phyloP scores from a whole-genome alignment of 2,329 filamentous ascomycete genomes.

The Zymoseptoria pseudotritici region DNA sequence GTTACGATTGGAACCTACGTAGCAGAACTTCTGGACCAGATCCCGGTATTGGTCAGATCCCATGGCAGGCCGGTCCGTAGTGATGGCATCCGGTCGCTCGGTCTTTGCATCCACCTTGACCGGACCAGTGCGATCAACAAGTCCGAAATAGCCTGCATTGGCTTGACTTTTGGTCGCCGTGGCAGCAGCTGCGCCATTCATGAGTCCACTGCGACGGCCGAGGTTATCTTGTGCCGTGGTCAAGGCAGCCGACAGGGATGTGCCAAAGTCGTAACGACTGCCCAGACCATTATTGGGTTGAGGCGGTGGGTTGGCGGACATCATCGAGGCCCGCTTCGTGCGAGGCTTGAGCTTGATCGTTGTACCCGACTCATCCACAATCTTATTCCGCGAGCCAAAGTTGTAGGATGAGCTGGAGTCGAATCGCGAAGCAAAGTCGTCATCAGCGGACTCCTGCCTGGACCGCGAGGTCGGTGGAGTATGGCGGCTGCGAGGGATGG shows the following conservation, averaged over 20 bases:
- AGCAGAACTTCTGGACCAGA: slow-evolving; percentile 98
- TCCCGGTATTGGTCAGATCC: slow-evolving; percentile 91
- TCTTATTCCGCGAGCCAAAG: slow-evolving; percentile 35
- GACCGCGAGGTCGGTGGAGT: slow-evolving; percentile 40
- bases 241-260: slow-evolving; percentile 79
- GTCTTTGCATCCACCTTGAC: slow-evolving; percentile 20
- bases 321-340: slow-evolving; percentile 53
- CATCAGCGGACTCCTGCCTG: slow-evolving; percentile 53
- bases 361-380: slow-evolving; percentile 52
- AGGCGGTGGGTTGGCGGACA: slow-evolving; percentile 44
- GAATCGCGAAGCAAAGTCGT: slow-evolving; percentile 59
- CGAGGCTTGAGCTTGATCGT: slow-evolving; percentile 63
- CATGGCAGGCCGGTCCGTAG: slow-evolving; percentile 60
- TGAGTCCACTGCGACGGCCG: slow-evolving; percentile 48
- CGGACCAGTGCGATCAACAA: slow-evolving; percentile 28
- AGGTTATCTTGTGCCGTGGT: slow-evolving; percentile 61
- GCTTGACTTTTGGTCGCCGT: slow-evolving; percentile 33
- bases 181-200: slow-evolving; percentile 24
- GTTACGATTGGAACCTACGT: slow-evolving; percentile 66
- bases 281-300: slow-evolving; percentile 58
- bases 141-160: slow-evolving; percentile 33
- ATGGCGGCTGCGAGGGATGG: slow-evolving; percentile 44
- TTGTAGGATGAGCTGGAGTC: slow-evolving; percentile 36
- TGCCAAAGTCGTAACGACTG: slow-evolving; percentile 90
- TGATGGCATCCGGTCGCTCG: slow-evolving; percentile 46